Evolutionary conservation across 1,284 basidiomycete species (phyloP).

Genomic region (Ustilago cynodontis): DNA sequence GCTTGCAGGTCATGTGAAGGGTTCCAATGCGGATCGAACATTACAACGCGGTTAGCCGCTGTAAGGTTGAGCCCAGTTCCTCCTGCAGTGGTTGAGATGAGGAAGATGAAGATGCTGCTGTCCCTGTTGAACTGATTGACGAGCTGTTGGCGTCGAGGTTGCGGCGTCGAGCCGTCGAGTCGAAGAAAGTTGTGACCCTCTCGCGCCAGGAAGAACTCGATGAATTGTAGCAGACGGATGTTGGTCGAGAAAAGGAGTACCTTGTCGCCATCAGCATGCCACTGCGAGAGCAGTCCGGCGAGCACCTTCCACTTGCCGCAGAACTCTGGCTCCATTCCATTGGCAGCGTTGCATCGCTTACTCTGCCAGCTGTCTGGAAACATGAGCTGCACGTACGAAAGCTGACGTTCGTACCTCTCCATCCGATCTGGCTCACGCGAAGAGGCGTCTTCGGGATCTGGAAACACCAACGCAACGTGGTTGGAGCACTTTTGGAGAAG

Average conservation of each 20-base stretch:
- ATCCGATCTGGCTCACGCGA: constrained; percentile 29
- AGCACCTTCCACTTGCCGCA: constrained; percentile 91
- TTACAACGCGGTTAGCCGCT: constrained; percentile 87
- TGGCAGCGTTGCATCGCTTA: constrained; percentile 45
- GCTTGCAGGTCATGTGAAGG: constrained; percentile 90
- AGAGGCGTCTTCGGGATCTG: constrained; percentile 73
- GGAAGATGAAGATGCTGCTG: constrained; percentile 79
- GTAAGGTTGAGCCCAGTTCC: constrained; percentile 89
- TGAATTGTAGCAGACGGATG: constrained; percentile 82
- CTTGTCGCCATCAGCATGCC: constrained; percentile 73
- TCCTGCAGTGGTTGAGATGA: constrained; percentile 82
- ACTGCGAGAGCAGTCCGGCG: constrained; percentile 75
- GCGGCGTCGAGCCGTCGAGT: constrained; percentile 77
- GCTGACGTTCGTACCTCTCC: constrained; percentile 62
- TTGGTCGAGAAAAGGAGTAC: constrained; percentile 80
- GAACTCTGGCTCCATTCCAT: constrained; percentile 71
- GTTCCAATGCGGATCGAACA: constrained; percentile 84
- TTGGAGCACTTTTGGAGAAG: constrained; percentile 86
- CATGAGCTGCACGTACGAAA: constrained; percentile 58
- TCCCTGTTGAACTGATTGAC: constrained; percentile 86
- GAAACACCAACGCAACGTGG: constrained; percentile 83
- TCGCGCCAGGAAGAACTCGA: constrained; percentile 78
- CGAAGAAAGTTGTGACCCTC: constrained; percentile 78
- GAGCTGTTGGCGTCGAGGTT: constrained; percentile 72
- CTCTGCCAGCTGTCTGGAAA: constrained; percentile 63